phyloP scores from a whole-genome alignment of 2,329 filamentous ascomycete genomes.

The Polychaeton citri region DNA sequence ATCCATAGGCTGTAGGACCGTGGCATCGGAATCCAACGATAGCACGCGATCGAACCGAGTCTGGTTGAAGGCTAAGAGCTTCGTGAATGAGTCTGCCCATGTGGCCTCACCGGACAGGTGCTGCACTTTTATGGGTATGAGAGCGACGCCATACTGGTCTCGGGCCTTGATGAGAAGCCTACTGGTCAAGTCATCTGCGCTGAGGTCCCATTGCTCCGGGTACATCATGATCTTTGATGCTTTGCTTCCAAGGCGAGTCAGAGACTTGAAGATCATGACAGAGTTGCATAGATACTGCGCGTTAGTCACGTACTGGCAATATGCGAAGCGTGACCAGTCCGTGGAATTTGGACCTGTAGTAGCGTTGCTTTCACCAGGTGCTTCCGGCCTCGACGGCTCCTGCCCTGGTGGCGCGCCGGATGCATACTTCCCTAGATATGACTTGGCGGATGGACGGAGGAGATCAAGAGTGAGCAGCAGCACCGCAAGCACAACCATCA shows the following conservation, averaged over 20 bases:
- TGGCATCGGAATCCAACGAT: slow-evolving; percentile 50
- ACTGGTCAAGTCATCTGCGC: slow-evolving; percentile 24
- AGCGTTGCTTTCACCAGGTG: no score
- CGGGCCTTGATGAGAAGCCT: slow-evolving; percentile 24
- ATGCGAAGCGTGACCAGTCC: slow-evolving; percentile 28
- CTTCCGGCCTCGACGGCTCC: no score
- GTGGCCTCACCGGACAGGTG: slow-evolving; percentile 23
- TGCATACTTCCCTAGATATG: no score
- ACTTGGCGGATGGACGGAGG: no score
- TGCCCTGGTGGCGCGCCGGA: no score
- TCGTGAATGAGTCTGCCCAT: slow-evolving; percentile 53
- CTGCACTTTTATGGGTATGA: slow-evolving; percentile 34
- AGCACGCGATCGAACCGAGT: slow-evolving; percentile 47
- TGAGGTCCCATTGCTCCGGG: slow-evolving; percentile 24
- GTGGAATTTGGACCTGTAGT: no score
- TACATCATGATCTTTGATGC: slow-evolving; percentile 31
- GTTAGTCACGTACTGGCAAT: slow-evolving; percentile 30
- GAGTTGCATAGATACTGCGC: slow-evolving; percentile 30
- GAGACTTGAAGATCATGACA: slow-evolving; percentile 27
- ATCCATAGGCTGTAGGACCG: slow-evolving; percentile 51
- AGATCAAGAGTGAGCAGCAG: no score
- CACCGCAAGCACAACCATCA: no score
- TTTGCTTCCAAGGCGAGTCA: slow-evolving; percentile 24
- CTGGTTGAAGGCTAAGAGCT: slow-evolving; percentile 56
- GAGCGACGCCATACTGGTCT: slow-evolving; percentile 35